Conservation (phyloP, 768 basidiomycete genomes). For the Auricularia sp. region DNA sequence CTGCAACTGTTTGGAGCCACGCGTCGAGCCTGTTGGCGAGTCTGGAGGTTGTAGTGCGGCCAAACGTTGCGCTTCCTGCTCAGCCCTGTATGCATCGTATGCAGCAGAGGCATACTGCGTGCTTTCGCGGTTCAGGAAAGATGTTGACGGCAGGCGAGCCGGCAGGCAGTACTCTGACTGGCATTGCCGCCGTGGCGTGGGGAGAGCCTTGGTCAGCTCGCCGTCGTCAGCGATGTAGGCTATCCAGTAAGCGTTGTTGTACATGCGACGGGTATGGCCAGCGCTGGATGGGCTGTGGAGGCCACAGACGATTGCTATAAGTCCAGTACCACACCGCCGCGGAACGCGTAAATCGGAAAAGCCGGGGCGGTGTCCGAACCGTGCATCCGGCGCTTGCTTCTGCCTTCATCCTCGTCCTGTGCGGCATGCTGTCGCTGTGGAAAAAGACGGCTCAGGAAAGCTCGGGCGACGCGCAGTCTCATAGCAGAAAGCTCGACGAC, state of each 20-base stretch:
- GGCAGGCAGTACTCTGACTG: constrained; percentile 50
- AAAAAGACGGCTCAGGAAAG: background rate
- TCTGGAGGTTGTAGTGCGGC: background rate
- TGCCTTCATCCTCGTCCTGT: background rate
- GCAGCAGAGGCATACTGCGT: constrained; percentile 33
- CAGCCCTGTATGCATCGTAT: background rate
- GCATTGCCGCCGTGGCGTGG: constrained; percentile 31
- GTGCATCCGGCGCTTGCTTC: background rate
- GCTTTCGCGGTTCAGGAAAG: constrained; percentile 67
- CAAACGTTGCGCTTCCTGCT: background rate
- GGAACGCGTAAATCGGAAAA: too few relatives aligned
- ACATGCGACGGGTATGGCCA: background rate
- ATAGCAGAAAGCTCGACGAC: background rate
- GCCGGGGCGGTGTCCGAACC: too few relatives aligned
- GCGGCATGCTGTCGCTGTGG: background rate
- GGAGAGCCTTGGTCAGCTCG: background rate
- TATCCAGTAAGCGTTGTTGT: background rate
- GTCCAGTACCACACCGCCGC: too few relatives aligned
- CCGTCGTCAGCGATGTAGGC: background rate
- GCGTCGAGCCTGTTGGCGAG: background rate
- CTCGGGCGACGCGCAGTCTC: background rate
- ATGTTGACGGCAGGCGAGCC: constrained; percentile 55
- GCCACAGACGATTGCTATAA: too few relatives aligned
- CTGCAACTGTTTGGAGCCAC: background rate
- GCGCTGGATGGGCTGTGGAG: too few relatives aligned